phyloP scores from a whole-genome alignment of 2,329 filamentous ascomycete genomes.

The Xylariaceae sp. region DNA sequence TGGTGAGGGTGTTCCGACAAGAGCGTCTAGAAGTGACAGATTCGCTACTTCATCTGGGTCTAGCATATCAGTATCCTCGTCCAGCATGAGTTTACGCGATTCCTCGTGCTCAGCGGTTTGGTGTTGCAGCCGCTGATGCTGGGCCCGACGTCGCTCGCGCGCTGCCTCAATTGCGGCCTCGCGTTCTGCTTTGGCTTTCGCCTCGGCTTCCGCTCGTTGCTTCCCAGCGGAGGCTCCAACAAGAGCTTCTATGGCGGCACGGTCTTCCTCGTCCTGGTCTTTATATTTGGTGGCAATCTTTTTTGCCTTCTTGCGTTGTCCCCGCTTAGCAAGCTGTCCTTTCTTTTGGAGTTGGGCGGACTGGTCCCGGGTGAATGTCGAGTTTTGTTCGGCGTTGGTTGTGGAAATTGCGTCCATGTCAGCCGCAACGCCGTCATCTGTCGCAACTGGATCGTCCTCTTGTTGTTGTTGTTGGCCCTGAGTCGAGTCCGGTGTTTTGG shows the following conservation, averaged over 20 bases:
- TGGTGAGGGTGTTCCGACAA: slow-evolving; percentile 70
- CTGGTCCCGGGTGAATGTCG: slow-evolving; percentile 17
- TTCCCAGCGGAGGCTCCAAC: slow-evolving; percentile 69
- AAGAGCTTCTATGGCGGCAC: slow-evolving; percentile 73
- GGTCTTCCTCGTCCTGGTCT: slow-evolving; percentile 91
- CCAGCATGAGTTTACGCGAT: slow-evolving; percentile 53
- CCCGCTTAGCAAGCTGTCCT: slow-evolving; percentile 52
- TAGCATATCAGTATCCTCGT: slow-evolving; percentile 52
- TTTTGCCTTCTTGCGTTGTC: slow-evolving; percentile 77
- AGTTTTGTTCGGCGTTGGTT: slow-evolving; percentile 32
- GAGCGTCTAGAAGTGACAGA: slow-evolving; percentile 55
- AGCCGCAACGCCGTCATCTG: slow-evolving; percentile 26
- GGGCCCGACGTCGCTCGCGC: slow-evolving; percentile 68
- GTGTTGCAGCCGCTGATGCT: slow-evolving; percentile 72
- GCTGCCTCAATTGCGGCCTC: slow-evolving; percentile 69
- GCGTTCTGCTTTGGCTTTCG: slow-evolving; percentile 58
- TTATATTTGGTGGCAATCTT: slow-evolving; percentile 87
- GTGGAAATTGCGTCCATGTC: slow-evolving; percentile 24
- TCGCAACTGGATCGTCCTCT: slow-evolving; percentile 31
- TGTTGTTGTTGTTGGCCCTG: slow-evolving; percentile 24
- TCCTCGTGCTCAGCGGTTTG: slow-evolving; percentile 74
- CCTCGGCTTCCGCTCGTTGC: slow-evolving; percentile 63
- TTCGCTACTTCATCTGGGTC: slow-evolving; percentile 55
- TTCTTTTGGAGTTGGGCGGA: slow-evolving; percentile 38
- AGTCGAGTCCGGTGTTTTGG: slow-evolving; percentile 4